Evolutionary conservation across 129 eudicot species (phyloP), one percentile per base, ranked within the genome.

Genomic region (Pittosporum tobira): DNA sequence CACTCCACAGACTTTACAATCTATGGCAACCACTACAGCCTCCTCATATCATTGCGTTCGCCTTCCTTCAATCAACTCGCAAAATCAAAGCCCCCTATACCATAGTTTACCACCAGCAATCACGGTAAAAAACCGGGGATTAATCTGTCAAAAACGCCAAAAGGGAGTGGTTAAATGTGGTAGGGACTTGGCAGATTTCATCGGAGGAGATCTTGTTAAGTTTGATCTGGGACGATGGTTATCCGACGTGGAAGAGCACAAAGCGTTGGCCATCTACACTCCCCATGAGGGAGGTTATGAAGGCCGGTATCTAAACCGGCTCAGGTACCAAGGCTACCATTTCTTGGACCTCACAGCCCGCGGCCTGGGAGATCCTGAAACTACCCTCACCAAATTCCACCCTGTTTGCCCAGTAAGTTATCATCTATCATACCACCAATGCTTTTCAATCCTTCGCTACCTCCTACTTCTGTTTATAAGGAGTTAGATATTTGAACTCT

Each of bases 251-350:
- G 97, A 89, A 77, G 97, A 89, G 67, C 95, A 89, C 71, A 89
- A 89, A 67, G 78, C 97, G 31, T 38, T 89, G 37, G 97, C 97
- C 20, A 89, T 85, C 13, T 89, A 89, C 63, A 51, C 95, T 31
- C 97, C 97, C 9, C 97, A 85, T 27, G 97, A 89, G 62, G 97
- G 97, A 0, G 97, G 97, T 11, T 89, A 89, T 20, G 94, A 89
- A 65, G 97, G 97, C 5, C 77, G 97, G 37, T 89, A 89, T 59
- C 79, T 89, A 24, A 89, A 70, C 68, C 75, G 84, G 25, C 83
- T 89, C 12, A 66, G 84, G 61, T 82, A 85, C 62, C 79, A 85
- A 70, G 97, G 97, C 20, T 89, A 85, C 65, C 79, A 68, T 30
- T 82, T 85, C 69, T 74, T 85, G 74, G 95, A 82, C 70, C 65